These are phyloP conservation scores for Orbilia brochopaga DNA, from an alignment of 2,329 filamentous ascomycete genomes.

Conservation along the genomic window DNA sequence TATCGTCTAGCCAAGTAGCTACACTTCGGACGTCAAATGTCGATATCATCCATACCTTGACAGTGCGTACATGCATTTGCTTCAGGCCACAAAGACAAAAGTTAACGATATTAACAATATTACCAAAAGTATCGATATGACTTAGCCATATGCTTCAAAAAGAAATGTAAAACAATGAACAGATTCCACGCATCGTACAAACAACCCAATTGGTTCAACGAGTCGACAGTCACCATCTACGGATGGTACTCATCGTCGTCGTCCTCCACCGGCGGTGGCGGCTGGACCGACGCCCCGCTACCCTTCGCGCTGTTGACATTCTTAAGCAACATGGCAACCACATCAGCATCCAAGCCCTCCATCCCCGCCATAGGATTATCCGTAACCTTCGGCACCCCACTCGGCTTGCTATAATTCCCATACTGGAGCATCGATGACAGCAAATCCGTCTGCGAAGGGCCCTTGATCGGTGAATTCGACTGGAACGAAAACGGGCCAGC, in stretches of 20 bases:
- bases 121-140: no score
- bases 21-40: no score
- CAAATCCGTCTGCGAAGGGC: constrained; percentile 54
- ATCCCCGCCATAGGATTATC: constrained; percentile 62
- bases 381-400: constrained; percentile 60
- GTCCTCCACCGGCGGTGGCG: constrained; percentile 51
- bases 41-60: no score
- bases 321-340: constrained; percentile 66
- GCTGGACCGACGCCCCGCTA: constrained; percentile 45
- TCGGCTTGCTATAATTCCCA: constrained; percentile 59
- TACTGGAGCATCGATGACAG: constrained; percentile 58
- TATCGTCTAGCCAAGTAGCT: neutral
- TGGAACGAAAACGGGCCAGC: constrained; percentile 57
- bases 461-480: constrained; percentile 56
- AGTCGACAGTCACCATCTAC: neutral
- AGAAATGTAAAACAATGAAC: no score
- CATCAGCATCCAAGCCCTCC: constrained; percentile 67
- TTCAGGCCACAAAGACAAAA: no score
- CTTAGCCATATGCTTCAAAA: no score
- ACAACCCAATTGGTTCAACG: no score
- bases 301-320: constrained; percentile 53
- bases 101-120: no score
- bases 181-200: no score
- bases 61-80: no score
- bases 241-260: constrained; percentile 54